Evolutionary conservation across 2,329 filamentous ascomycete genomes (phyloP), one percentile per base, ranked within the genome.

Genomic region (Trichoderma sp.): DNA sequence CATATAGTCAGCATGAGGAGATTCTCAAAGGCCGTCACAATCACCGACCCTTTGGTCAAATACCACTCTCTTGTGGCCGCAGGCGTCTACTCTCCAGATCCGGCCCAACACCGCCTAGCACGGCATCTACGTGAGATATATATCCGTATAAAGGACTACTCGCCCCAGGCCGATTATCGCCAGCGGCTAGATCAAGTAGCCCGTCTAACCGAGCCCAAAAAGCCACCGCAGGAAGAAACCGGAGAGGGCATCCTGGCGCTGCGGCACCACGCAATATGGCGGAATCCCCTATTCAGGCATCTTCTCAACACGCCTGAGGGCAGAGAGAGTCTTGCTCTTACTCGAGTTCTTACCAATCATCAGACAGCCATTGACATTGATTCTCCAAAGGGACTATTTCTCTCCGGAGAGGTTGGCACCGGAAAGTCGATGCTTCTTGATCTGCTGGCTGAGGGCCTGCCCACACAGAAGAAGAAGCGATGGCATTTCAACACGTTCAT

Each of bases 401-500:
- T 95, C 0, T 92, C 92, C 29, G 92, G 92, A 7, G 91, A 93
- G 74, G 92, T 95, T 2, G 92, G 92, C 12, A 93, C 90, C 0
- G 92, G 92, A 15, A 95, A 95, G 76, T 91, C 88, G 5, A 93
- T 95, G 90, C 84, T 95, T n/a, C 84, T 94, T 15, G 92, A 94
- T 73, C 80, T 95, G 0, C 87, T 95, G n/a, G 90, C 91, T 15
- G 89, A 93, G 61, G 90, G 90, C 60, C 79, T 95, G 4, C 92
- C 92, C 1, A 93, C 88, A 17, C 81, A 84, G 53, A 89, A 88
- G 73, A 94, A 94, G 80, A 83, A 85, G 72, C 83, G 91, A 69
- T 93, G 90, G 88, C 92, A 94, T 75, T 95, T 93, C 79, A 93
- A 92, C 76, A 93, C 90, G 0, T 95, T 95, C 73, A 95, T 95